Percentiles rank a stretch among this genome's conserved stretches.
Evolutionary conservation across 2,329 filamentous ascomycete species (phyloP).

Genomic region (Colletotrichum sp.): DNA sequence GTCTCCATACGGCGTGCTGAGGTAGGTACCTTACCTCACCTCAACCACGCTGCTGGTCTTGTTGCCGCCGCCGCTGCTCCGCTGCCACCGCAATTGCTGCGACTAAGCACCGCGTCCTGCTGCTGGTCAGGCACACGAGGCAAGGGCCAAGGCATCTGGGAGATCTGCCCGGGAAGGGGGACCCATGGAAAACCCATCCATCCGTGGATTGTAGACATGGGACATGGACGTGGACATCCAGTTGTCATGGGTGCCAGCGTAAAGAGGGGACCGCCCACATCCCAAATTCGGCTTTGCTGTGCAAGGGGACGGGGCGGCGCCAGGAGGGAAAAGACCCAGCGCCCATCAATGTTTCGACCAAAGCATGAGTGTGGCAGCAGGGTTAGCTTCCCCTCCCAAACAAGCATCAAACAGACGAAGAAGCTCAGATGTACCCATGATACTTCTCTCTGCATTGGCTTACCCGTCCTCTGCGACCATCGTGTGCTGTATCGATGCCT

Average conservation of each 20-base stretch:
- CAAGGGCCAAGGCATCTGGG: constrained; percentile 19
- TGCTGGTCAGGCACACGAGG: constrained; percentile 7
- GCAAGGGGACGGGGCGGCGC: not conserved
- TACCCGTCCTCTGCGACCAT: not conserved
- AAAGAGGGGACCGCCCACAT: constrained; percentile 18
- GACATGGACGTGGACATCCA: not conserved
- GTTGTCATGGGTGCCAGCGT: not conserved
- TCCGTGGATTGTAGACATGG: not conserved
- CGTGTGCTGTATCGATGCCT: not conserved
- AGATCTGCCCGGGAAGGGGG: constrained; percentile 20
- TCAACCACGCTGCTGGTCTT: not conserved
- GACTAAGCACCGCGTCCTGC: not conserved
- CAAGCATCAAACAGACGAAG: constrained; percentile 48
- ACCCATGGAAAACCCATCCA: constrained; percentile 8
- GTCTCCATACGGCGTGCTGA: not conserved
- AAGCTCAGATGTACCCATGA: constrained; percentile 3
- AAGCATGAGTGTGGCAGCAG: constrained; percentile 38
- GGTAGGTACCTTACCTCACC: not conserved
- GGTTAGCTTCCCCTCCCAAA: constrained; percentile 35
- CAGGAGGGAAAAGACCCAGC: constrained; percentile 8
- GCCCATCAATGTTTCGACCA: constrained; percentile 38
- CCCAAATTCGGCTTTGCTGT: constrained; percentile 15
- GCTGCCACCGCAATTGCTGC: not conserved
- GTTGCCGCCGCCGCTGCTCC: not conserved
- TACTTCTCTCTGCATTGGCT: not conserved